phyloP scores from a whole-genome alignment of 352 stramenopile genomes.

The Phytophthora pistaciae region DNA sequence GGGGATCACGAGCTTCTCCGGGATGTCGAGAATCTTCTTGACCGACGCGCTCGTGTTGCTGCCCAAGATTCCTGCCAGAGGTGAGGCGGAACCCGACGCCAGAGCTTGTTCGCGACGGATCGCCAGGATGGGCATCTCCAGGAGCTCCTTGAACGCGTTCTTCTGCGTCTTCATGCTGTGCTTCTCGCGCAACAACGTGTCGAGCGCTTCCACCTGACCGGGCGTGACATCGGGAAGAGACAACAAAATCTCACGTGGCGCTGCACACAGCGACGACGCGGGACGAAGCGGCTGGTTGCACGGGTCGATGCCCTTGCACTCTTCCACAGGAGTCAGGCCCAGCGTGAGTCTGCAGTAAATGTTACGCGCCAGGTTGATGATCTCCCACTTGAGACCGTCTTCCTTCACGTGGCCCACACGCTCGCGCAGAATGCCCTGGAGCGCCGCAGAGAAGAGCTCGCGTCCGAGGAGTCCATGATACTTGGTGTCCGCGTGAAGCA shows the following conservation, averaged over 20 bases:
- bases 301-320: conserved; percentile 87
- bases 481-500: conserved; percentile 46
- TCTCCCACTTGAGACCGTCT: conserved; percentile 84
- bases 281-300: conserved; percentile 73
- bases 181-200: conserved; percentile 69
- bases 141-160: conserved; percentile 83
- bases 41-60: conserved; percentile 32
- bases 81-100: conserved; percentile 42
- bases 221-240: conserved; percentile 62
- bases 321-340: conserved; percentile 71
- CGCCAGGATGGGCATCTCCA: conserved; percentile 73
- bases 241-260: conserved; percentile 65
- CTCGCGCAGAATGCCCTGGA: conserved; percentile 67
- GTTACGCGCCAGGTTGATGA: conserved; percentile 87
- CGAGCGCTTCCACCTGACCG: conserved; percentile 53
- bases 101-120: conserved; percentile 49
- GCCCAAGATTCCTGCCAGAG: conserved; percentile 35
- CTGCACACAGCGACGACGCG: conserved; percentile 46
- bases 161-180: conserved; percentile 87
- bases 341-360: conserved; percentile 81
- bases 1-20: conserved; percentile 72
- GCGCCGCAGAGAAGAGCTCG: conserved; percentile 68
- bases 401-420: conserved; percentile 77
- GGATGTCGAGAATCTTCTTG: conserved; percentile 74
- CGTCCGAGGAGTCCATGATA: conserved; percentile 60